Evolutionary conservation across 179 eudicot species (phyloP).

Genomic region (Spinacia oleracea): DNA sequence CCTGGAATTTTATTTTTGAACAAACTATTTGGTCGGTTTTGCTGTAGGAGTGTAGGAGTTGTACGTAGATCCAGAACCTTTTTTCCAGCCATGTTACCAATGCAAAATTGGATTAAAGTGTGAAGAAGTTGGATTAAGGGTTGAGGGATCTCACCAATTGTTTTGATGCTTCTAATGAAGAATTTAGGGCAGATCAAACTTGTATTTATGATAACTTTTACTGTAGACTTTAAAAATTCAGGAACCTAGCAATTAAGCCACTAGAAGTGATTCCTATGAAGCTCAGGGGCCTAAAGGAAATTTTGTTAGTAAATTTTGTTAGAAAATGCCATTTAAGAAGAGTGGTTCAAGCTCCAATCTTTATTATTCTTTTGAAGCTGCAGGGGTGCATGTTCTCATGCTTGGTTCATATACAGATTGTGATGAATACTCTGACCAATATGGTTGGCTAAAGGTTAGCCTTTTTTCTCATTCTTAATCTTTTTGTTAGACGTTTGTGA

Average conservation of each 20-base stretch:
- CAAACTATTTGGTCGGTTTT: too few relatives aligned
- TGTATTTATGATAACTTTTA: not conserved
- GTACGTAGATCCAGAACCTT: not conserved
- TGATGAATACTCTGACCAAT: conserved; percentile 83
- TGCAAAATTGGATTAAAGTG: not conserved
- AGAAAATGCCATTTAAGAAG: conserved; percentile 95
- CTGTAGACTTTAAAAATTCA: not conserved
- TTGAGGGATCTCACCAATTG: not conserved
- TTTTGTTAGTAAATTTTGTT: not conserved
- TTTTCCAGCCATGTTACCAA: not conserved
- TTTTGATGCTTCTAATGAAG: not conserved
- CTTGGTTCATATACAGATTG: conserved; percentile 91
- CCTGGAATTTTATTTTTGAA: too few relatives aligned
- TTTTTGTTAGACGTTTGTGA: conserved; percentile 10
- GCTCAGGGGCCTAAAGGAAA: not conserved
- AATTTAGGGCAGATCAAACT: not conserved
- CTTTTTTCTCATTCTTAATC: conserved; percentile 16
- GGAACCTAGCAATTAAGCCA: not conserved
- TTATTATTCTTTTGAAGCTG: conserved; percentile 91
- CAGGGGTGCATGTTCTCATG: conserved; percentile 85
- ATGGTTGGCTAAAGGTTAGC: conserved; percentile 83
- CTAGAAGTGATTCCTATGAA: not conserved
- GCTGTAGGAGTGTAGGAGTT: too few relatives aligned
- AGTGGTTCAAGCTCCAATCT: conserved; percentile 91
- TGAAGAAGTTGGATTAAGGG: not conserved